Conservation (phyloP, 768 basidiomycete genomes). For the Hygrocybe coccinea region DNA sequence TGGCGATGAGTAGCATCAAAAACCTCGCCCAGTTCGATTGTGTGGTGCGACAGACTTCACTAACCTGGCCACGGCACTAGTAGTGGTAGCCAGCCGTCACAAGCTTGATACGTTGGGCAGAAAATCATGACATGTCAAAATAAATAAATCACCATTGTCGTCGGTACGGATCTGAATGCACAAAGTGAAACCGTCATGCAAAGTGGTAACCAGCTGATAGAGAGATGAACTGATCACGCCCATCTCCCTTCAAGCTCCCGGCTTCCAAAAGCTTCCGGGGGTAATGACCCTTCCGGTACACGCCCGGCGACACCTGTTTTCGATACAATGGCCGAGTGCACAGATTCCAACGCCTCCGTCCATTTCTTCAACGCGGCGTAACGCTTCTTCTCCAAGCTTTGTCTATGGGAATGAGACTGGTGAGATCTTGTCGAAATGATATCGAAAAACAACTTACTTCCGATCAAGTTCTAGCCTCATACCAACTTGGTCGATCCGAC, state of each 20-base stretch:
- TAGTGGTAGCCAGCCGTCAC: too few relatives aligned
- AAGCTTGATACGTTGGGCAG: too few relatives aligned
- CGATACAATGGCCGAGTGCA: slow-evolving; percentile 69
- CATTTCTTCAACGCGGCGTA: slow-evolving; percentile 78
- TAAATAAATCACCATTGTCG: too few relatives aligned
- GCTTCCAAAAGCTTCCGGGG: neutral
- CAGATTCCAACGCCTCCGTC: slow-evolving; percentile 73
- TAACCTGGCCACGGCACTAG: too few relatives aligned
- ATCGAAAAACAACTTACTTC: slow-evolving; percentile 53
- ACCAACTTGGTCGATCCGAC: slow-evolving; percentile 93
- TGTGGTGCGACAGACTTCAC: too few relatives aligned
- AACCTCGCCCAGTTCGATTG: too few relatives aligned
- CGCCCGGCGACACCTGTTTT: slow-evolving; percentile 51
- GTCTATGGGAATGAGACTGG: slow-evolving; percentile 44
- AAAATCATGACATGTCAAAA: too few relatives aligned
- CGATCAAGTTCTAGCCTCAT: slow-evolving; percentile 88
- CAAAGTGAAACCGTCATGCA: neutral
- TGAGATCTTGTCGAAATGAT: neutral
- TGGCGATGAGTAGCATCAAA: too few relatives aligned
- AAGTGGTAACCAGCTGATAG: neutral
- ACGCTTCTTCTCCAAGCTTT: slow-evolving; percentile 82
- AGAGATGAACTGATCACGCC: neutral
- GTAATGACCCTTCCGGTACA: neutral
- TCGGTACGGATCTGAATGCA: neutral
- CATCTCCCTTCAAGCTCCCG: slow-evolving; percentile 6